phyloP scores from a whole-genome alignment of 1,284 basidiomycete species.

The Mycena citricolor region DNA sequence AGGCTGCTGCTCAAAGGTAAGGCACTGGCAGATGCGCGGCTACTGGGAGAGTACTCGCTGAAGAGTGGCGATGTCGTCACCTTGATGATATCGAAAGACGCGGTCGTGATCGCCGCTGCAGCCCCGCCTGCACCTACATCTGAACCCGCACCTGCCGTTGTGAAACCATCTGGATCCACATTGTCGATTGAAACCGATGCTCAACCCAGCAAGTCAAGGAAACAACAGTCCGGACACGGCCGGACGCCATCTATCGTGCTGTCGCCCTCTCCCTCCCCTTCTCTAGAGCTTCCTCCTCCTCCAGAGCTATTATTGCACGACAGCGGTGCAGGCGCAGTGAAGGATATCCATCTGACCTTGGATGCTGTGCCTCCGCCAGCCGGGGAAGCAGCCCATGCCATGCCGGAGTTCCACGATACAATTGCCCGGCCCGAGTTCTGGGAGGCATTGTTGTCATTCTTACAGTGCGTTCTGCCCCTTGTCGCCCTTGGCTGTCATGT shows the following conservation, averaged over 20 bases:
- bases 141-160: conserved; percentile 20
- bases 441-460: conserved; percentile 64
- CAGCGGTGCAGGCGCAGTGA: no score
- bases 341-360: conserved; percentile 65
- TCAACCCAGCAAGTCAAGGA: no score
- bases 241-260: no score
- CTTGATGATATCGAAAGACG: conserved; percentile 79
- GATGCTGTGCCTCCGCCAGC: no score
- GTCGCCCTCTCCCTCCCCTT: no score
- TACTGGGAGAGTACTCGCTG: conserved; percentile 86
- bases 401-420: conserved; percentile 64
- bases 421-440: conserved; percentile 79
- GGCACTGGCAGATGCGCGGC: conserved; percentile 81
- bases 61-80: conserved; percentile 79
- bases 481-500: not conserved
- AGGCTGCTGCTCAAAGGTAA: conserved; percentile 90
- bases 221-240: no score
- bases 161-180: conserved; percentile 24
- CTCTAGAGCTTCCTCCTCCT: no score
- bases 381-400: no score
- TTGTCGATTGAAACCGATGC: not conserved
- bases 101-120: conserved; percentile 77
- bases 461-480: conserved; percentile 45
- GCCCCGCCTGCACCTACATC: conserved; percentile 34
- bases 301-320: no score